Conservation (phyloP, 2,329 filamentous ascomycete species). For the Elsinoe fawcettii region DNA sequence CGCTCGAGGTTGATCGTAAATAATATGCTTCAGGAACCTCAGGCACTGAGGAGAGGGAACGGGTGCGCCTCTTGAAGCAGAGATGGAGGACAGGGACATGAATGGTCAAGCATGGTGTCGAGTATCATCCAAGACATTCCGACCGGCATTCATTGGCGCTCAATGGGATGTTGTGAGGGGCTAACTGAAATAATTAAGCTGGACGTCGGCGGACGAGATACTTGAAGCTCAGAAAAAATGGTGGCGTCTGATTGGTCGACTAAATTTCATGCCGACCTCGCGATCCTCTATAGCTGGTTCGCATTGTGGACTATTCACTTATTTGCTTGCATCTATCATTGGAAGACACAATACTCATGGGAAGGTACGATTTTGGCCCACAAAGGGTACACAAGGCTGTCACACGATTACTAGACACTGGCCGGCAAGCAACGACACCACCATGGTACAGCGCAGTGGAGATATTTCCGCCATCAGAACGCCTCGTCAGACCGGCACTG, state of each 20-base stretch:
- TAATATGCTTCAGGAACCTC: constrained; percentile 5
- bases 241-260: constrained; percentile 16
- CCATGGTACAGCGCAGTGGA: constrained; percentile 52
- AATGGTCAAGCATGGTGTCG: constrained; percentile 53
- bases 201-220: neutral
- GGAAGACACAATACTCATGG: constrained; percentile 28
- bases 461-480: constrained; percentile 52
- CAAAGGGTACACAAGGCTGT: constrained; percentile 47
- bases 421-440: constrained; percentile 36
- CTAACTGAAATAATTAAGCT: neutral
- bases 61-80: constrained; percentile 14
- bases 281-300: neutral
- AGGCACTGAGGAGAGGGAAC: constrained; percentile 10
- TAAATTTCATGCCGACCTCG: constrained; percentile 7
- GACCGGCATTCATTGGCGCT: constrained; percentile 12
- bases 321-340: too few relatives aligned
- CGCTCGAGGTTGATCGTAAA: neutral
- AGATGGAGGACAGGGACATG: constrained; percentile 48
- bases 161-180: constrained; percentile 8
- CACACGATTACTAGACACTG: constrained; percentile 41
- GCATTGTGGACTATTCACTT: neutral
- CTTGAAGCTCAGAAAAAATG: constrained; percentile 15
- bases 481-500: constrained; percentile 48
- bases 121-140: constrained; percentile 9
- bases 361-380: constrained; percentile 45